These are phyloP conservation scores for Chamaenerion angustifolium DNA, from an alignment of 345 rosid species.

Conservation along the genomic window DNA sequence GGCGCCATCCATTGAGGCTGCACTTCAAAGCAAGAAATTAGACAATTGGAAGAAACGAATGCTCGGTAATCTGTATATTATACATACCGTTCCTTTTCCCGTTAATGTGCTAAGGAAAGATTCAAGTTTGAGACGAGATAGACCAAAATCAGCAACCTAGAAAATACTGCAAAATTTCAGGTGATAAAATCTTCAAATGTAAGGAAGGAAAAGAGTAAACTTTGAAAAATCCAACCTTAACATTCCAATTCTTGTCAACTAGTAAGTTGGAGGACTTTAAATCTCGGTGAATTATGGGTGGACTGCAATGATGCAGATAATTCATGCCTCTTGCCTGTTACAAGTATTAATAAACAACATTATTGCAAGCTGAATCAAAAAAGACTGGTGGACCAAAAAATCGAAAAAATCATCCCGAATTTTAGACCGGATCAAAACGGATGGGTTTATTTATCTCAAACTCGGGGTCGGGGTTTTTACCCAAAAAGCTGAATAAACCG, in stretches of 20 bases:
- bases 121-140: slow-evolving; percentile 86
- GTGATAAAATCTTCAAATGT: neutral
- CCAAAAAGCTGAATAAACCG: too few species aligned
- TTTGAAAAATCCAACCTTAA: slow-evolving; percentile 43
- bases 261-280: slow-evolving; percentile 95
- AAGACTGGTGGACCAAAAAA: too few species aligned
- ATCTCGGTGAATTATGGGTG: slow-evolving; percentile 94
- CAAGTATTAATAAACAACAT: too few species aligned
- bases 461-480: too few species aligned
- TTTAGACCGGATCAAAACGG: too few species aligned
- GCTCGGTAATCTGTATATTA: too few species aligned
- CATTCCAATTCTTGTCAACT: slow-evolving; percentile 91
- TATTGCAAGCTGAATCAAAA: too few species aligned
- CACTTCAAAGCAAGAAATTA: slow-evolving; percentile 7
- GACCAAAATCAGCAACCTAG: slow-evolving; percentile 63
- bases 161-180: neutral
- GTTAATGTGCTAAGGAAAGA: slow-evolving; percentile 63
- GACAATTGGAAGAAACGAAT: too few species aligned
- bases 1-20: slow-evolving; percentile 99
- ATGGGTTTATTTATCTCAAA: too few species aligned
- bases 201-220: neutral
- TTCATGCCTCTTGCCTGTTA: slow-evolving; percentile 93
- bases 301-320: slow-evolving; percentile 85
- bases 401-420: too few species aligned
- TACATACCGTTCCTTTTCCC: slow-evolving; percentile 83